Evolutionary conservation across 768 basidiomycete genomes (phyloP), one percentile per base, ranked within the genome.

Genomic region (Cystobasidium onofrii): DNA sequence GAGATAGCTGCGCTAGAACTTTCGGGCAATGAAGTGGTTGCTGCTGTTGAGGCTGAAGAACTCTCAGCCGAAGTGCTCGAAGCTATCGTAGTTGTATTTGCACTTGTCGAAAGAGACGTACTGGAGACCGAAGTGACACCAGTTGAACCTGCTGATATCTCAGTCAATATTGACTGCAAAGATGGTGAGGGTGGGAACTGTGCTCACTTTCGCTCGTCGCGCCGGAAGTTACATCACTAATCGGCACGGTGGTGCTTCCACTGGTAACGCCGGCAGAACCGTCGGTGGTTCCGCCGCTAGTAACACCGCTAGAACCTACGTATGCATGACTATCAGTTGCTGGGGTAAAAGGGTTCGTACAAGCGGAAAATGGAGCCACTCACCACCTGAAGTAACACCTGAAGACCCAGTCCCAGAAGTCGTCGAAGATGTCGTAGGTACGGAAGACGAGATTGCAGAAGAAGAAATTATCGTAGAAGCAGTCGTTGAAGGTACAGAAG

Each of bases 401-500:
- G 57, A 29, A 34, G 57, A 60, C 27, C 25, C 25, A 12, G 25
- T 60, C 12, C 57, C 57, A 60, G 57, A 60, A 34, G 57, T 60
- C 20, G 57, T 60, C 33, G 63, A 39, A 39, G 63, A 64, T 17
- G 33, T 64, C 63, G 63, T 41, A 39, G 63, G 25, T 36, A 41
- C 39, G 6, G 63, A 41, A 64, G 63, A 27, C 7, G 63, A 61
- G 7, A 33, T 57, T 9, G 7, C 36, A 33, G 60, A 39, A 61
- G 60, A n/a, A 10, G 60, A 9, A 9, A 23, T 61, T 10, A 23
- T 39, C 31, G 60, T 61, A 7, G 55, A 57, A 25, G 60, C 13
- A 61, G 54, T 25, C 23, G 54, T 25, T 25, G 54, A 6, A 57
- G 4, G 54, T 18, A 57, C 18, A 57, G 60, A 27, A 61, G 60